These are phyloP conservation scores for Eragrostis tef DNA, from an alignment of 202 grass and related monocot species.

Conservation along the genomic window DNA sequence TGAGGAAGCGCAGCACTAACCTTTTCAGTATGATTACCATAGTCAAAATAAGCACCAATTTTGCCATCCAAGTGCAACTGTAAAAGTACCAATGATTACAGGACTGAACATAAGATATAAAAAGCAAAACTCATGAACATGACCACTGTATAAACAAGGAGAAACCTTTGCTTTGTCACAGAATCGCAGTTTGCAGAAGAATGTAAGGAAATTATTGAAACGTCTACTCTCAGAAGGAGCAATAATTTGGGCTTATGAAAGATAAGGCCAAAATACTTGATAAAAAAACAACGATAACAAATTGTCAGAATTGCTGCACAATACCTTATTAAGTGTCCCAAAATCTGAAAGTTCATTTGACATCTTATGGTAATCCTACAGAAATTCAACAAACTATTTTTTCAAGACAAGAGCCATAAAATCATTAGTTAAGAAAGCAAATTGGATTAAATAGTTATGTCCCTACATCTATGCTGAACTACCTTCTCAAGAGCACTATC, in stretches of 20 bases:
- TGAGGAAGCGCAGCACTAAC: conserved; percentile 50
- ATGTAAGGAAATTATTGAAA: conserved; percentile 9
- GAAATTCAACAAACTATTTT: conserved; percentile 34
- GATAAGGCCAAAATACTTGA: neutral
- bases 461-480: conserved; percentile 38
- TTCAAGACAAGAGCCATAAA: conserved; percentile 2
- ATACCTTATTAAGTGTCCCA: conserved; percentile 82
- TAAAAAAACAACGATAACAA: conserved; percentile 31
- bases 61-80: conserved; percentile 91
- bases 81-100: conserved; percentile 39
- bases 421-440: conserved; percentile 33
- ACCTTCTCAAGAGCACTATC: conserved; percentile 72
- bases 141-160: neutral
- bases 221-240: neutral
- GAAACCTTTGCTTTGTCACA: neutral
- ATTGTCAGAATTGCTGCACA: conserved; percentile 17
- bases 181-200: neutral
- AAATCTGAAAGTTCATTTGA: conserved; percentile 89
- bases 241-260: no score
- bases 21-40: conserved; percentile 96
- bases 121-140: neutral
- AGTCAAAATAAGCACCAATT: conserved; percentile 84
- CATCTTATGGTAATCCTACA: conserved; percentile 76
- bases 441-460: conserved; percentile 18
- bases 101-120: conserved; percentile 9